phyloP scores from a whole-genome alignment of 2,329 filamentous ascomycete species.

The Nemania abortiva region DNA sequence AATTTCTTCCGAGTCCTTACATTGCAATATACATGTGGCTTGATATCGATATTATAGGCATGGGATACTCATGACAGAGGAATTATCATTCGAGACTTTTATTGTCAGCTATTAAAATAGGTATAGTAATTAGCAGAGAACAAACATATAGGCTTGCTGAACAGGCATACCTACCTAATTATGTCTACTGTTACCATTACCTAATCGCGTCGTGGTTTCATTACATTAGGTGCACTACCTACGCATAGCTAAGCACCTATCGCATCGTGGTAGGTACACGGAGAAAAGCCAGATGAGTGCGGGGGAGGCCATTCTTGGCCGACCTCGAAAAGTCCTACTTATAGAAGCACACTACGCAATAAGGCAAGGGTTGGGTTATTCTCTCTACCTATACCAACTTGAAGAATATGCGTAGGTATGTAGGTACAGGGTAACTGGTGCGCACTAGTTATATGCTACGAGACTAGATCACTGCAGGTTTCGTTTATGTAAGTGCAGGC shows the following conservation, averaged over 20 bases:
- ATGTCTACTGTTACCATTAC: neutral
- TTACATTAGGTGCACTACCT: neutral
- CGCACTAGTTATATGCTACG: neutral
- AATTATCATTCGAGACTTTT: neutral
- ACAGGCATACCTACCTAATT: neutral
- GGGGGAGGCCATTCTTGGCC: neutral
- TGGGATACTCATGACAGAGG: slow-evolving; percentile 1
- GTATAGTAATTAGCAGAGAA: neutral
- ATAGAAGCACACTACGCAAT: slow-evolving; percentile 1
- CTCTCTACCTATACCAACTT: neutral
- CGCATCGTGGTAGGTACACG: neutral
- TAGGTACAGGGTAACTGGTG: too few species aligned
- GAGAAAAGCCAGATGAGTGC: neutral
- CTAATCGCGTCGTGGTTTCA: neutral
- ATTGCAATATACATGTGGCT: neutral
- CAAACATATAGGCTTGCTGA: neutral
- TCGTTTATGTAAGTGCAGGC: slow-evolving; percentile 12
- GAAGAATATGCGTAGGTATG: neutral
- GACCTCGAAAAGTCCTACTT: neutral
- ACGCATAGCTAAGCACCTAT: neutral
- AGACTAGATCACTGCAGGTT: slow-evolving; percentile 1
- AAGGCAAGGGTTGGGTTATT: neutral
- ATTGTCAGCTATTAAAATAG: neutral
- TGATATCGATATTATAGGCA: slow-evolving; percentile 3
- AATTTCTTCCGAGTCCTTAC: slow-evolving; percentile 11